These are phyloP conservation scores for Alternaria sp. DNA, from an alignment of 2,329 filamentous ascomycete genomes.

Conservation along the genomic window DNA sequence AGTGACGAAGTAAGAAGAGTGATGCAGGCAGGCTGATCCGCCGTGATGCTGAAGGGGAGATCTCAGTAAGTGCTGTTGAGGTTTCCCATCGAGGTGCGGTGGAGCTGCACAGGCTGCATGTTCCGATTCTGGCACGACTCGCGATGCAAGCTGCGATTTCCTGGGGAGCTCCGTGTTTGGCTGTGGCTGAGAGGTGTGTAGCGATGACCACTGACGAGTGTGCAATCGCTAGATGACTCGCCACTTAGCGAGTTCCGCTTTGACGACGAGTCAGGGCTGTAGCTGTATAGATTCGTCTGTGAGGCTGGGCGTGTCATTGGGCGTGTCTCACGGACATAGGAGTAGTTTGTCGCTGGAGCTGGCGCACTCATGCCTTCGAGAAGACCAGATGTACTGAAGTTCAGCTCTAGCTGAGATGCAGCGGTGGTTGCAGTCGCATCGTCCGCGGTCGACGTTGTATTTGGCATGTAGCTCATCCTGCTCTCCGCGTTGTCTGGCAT, in stretches of 20 bases:
- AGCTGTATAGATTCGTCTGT: constrained; percentile 49
- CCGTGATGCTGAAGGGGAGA: constrained; percentile 4
- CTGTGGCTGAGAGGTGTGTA: constrained; percentile 43
- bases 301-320: constrained; percentile 39
- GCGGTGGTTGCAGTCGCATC: constrained; percentile 12
- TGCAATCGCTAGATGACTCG: constrained; percentile 32
- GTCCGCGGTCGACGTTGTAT: constrained; percentile 10
- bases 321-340: constrained; percentile 27
- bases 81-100: constrained; percentile 22
- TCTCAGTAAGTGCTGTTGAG: constrained; percentile 19
- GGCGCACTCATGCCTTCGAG: constrained; percentile 30
- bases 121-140: constrained; percentile 9
- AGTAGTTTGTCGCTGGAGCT: constrained; percentile 27
- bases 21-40: not conserved
- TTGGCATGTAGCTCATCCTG: constrained; percentile 16
- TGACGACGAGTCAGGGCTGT: constrained; percentile 41
- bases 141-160: constrained; percentile 1
- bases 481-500: constrained; percentile 14
- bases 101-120: not conserved
- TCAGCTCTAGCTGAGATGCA: constrained; percentile 22
- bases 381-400: constrained; percentile 32
- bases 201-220: constrained; percentile 50
- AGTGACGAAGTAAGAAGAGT: not conserved
- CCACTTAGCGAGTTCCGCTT: constrained; percentile 37
- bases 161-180: constrained; percentile 14